Evolutionary conservation across 257 asterid genomes (phyloP), one percentile per base, ranked within the genome.

Genomic region (Ilex aquifolium): DNA sequence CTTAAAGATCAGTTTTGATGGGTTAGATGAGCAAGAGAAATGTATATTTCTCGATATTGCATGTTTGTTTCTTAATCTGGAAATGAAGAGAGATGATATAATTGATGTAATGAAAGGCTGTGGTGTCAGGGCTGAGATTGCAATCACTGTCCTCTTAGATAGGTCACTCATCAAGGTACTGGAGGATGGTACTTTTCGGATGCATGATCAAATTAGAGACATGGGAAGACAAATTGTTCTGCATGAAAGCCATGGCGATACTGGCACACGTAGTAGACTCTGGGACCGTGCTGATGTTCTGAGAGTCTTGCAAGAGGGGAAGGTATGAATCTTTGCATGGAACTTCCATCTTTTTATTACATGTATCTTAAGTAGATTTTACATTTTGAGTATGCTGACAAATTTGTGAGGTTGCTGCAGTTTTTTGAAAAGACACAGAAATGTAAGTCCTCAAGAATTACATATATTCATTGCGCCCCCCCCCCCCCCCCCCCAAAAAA

Each of bases 201-300:
- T 75, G 77, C 80, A 75, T 42, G 80, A 70, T 63, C 80, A 75
- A 54, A 66, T 75, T 53, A 68, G 76, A 63, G 71, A 75, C 30
- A 75, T 75, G 80, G 80, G 80, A 50, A 58, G 74, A 16, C 74
- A 71, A 50, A 71, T 75, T 14, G 80, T 75, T 48, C 55, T 36
- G 13, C 31, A 39, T 14, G 77, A 71, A 54, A 61, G 31, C 56
- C 29, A 44, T 56, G 57, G 29, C 30, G 67, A 75, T 67, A 51
- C 61, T 58, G 76, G 76, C 57, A 63, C 44, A n/a, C 77, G 65
- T 27, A 75, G 80, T 64, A 71, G 80, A 64, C 56, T 75, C 12
- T 75, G 80, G 80, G 59, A 60, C 39, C 64, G 7, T 59, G 60
- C 32, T 16, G 70, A 75, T 50, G 62, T 63, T 44, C 48, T 64